phyloP scores from a whole-genome alignment of 164 flowering plant genomes.

The Liriodendron chinense region DNA sequence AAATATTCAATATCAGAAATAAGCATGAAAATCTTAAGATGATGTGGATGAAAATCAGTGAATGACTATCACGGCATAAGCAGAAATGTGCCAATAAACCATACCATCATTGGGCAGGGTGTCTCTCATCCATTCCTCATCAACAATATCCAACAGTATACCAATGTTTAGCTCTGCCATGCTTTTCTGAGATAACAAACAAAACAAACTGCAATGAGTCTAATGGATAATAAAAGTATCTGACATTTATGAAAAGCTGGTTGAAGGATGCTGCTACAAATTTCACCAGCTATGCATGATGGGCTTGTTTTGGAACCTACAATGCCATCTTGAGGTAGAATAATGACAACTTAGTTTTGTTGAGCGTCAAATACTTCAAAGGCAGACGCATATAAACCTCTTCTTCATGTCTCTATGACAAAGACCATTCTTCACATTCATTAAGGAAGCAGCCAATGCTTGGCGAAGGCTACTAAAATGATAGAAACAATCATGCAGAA shows the following conservation, averaged over 20 bases:
- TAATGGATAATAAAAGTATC: not conserved
- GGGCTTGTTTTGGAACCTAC: not conserved
- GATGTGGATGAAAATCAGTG: not conserved
- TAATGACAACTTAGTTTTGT: not conserved
- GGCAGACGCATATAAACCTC: too few species aligned
- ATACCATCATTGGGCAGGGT: conserved; percentile 66
- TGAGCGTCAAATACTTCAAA: too few species aligned
- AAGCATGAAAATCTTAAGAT: not conserved
- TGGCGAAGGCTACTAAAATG: not conserved
- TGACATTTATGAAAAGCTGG: not conserved
- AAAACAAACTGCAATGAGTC: not conserved
- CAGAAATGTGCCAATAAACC: not conserved
- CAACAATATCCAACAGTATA: conserved; percentile 58
- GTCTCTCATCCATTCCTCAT: conserved; percentile 82
- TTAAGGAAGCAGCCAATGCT: not conserved
- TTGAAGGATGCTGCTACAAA: not conserved
- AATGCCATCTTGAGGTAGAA: not conserved
- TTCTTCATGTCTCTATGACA: too few species aligned
- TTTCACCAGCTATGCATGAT: not conserved
- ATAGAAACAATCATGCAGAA: not conserved
- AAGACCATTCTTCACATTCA: too few species aligned
- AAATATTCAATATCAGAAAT: conserved; percentile 2
- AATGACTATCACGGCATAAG: not conserved
- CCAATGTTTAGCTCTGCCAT: conserved; percentile 65
- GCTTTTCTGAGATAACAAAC: conserved; percentile 1